Conservation (phyloP, 768 basidiomycete genomes). For the Candolleomyces aberdarensis region DNA sequence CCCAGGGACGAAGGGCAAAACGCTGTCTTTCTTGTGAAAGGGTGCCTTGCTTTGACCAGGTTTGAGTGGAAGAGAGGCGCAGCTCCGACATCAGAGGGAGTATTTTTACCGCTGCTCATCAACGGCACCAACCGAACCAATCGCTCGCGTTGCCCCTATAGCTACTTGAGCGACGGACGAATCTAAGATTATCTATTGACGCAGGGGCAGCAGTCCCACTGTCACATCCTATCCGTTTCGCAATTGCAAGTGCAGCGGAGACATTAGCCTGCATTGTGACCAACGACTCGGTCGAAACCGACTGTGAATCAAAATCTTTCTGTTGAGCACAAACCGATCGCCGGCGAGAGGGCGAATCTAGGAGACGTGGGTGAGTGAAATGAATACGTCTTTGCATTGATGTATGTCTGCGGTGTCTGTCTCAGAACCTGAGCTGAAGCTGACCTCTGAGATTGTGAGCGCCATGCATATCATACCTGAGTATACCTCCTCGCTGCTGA, state of each 20-base stretch:
- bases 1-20: constrained; percentile 5
- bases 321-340: constrained; percentile 4
- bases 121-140: not conserved
- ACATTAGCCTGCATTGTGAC: not conserved
- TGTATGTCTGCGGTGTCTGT: too few species aligned
- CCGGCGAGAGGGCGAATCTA: constrained; percentile 15
- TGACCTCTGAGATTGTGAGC: too few species aligned
- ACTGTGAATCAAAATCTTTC: not conserved
- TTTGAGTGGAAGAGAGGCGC: not conserved
- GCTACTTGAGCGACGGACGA: not conserved
- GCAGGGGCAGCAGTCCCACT: not conserved
- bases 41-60: too few species aligned
- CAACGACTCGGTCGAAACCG: not conserved
- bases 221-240: not conserved
- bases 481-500: too few species aligned
- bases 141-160: not conserved
- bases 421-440: too few species aligned
- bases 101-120: not conserved
- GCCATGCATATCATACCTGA: too few species aligned
- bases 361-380: constrained; percentile 52
- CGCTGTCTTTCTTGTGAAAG: constrained; percentile 8
- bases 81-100: constrained; percentile 10
- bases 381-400: constrained; percentile 46
- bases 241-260: not conserved
- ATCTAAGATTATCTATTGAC: too few species aligned